Evolutionary conservation across 176 grass and related monocot species (phyloP).

Genomic region (maize (Zea mays)): Zm-B73-REFERENCE-NAM-5.0 NC_050102.1:107964001-107964500

Average conservation of each 20-base stretch:
- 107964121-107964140: neutral
- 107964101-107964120: neutral
- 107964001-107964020: neutral
- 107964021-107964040: neutral
- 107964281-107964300: neutral
- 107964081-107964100: slow-evolving; percentile 21
- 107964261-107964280: slow-evolving; percentile 20
- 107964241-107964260: slow-evolving; percentile 21
- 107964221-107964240: neutral
- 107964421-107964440: no score
- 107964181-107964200: neutral
- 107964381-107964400: neutral
- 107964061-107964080: neutral
- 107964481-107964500: neutral
- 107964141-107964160: slow-evolving; percentile 5
- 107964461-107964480: no score
- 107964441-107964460: no score
- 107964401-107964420: no score
- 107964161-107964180: neutral
- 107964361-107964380: slow-evolving; percentile 20
- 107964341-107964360: neutral
- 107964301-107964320: neutral
- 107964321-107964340: no score
- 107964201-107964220: no score
- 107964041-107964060: neutral